These are phyloP conservation scores for Ophiostoma perfectum DNA, from an alignment of 2,329 filamentous ascomycete genomes.

Conservation along the genomic window DNA sequence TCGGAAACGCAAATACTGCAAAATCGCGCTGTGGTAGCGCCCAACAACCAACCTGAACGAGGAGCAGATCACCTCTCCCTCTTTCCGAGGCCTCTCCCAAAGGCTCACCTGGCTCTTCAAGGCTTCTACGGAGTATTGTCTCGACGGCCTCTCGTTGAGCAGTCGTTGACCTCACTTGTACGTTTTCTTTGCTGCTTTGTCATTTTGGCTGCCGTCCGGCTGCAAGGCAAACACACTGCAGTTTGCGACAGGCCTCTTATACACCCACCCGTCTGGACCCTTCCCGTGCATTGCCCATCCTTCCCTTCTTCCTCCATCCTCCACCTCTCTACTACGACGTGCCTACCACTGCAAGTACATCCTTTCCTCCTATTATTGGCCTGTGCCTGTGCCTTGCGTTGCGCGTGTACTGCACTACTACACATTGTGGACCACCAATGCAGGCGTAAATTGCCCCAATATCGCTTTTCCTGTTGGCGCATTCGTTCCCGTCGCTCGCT, in stretches of 20 bases:
- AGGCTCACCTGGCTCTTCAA: neutral
- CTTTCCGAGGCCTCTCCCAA: neutral
- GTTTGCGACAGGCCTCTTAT: neutral
- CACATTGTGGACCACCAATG: slow-evolving; percentile 17
- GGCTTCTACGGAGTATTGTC: neutral
- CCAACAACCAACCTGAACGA: neutral
- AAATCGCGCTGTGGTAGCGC: slow-evolving; percentile 4
- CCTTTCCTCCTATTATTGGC: neutral
- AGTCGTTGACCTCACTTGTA: neutral
- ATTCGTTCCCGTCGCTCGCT: slow-evolving; percentile 11
- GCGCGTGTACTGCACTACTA: neutral
- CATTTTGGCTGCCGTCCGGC: neutral
- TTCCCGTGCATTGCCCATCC: neutral
- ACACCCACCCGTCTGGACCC: neutral
- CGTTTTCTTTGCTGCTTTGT: neutral
- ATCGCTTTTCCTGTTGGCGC: slow-evolving; percentile 17
- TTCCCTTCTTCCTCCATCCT: neutral
- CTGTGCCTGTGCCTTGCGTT: neutral
- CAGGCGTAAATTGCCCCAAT: slow-evolving; percentile 23
- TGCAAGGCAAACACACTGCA: neutral
- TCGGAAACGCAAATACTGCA: neutral
- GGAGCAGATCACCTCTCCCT: neutral
- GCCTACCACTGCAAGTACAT: neutral
- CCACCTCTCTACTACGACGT: slow-evolving; percentile 5
- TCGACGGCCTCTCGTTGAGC: slow-evolving; percentile 7